Base-by-base conservation (phyloP, 495 filamentous ascomycete genomes). In the Penicillium steckii region DNA sequence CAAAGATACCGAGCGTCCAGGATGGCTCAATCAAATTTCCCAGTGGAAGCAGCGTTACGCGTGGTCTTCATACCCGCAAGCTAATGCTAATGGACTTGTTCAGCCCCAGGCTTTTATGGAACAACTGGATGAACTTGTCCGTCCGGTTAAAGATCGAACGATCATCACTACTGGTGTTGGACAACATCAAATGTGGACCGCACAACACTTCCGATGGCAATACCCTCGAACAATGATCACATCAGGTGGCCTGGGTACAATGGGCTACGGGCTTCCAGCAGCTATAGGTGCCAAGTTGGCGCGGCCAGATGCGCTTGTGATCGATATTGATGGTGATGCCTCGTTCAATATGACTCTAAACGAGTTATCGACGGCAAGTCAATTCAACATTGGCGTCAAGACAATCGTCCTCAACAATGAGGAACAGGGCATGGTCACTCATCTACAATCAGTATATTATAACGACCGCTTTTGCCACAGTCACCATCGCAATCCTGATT, bases 171-270 rank as follows among this genome's bases (percentile, higher is more conserved):
- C 92, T 3, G 92, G 92, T 61, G 92, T 96, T 32, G 92, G 93
- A 27, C 92, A 97, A 68, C 93, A 97, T 71, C 93, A 97, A 73
- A 96, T 97, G 93, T 96, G 93, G 93, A 75, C 87, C 19, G 92
- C 91, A 10, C 91, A 96, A 70, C 89, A 95, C 70, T 97, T 88
- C 79, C 85, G 91, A 53, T 97, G 93, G 93, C 78, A 89, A 21
- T 69, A 91, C 59, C 91, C 93, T 24, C 83, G 92, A 43, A 88
- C 88, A 52, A 89, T 95, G 85, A 85, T 96, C 70, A 93, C 91
- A 6, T 95, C 91, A 2, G 91, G 91, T 66, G 90, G 91, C 56
- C 81, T 96, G 25, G 93, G 92, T 45, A 96, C 93, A 13, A 97
- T 97, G 93, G 93, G 93, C 44, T 97, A 76, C 71, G 93, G 93